A percentile compares a stretch with the other conserved stretches of the same genome.
Evolutionary conservation across 2,329 filamentous ascomycete species (phyloP).

Genomic region (Ophiostoma ulmi): DNA sequence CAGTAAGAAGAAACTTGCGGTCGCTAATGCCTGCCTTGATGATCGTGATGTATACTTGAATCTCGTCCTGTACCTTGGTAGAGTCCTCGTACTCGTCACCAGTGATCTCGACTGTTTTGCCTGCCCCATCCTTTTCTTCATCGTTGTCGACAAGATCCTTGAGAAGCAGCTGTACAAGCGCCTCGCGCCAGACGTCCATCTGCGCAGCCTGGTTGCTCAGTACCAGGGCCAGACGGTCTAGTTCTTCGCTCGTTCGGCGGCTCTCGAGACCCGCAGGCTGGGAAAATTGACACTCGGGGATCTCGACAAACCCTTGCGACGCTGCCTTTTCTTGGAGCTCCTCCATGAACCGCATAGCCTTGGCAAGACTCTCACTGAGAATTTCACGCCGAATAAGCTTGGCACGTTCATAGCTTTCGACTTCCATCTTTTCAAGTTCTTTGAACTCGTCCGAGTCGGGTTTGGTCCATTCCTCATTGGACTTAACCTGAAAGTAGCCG

Average conservation of each 20-base stretch:
- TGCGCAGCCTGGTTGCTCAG: slow-evolving; percentile 68
- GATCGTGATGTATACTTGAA: slow-evolving; percentile 79
- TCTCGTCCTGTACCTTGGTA: slow-evolving; percentile 78
- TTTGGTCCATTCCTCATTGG: slow-evolving; percentile 57
- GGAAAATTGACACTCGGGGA: slow-evolving; percentile 55
- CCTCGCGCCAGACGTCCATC: slow-evolving; percentile 69
- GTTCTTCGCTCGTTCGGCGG: slow-evolving; percentile 57
- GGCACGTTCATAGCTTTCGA: slow-evolving; percentile 68
- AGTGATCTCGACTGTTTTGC: slow-evolving; percentile 53
- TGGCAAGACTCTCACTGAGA: slow-evolving; percentile 53
- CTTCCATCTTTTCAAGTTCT: slow-evolving; percentile 64
- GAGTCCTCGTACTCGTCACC: slow-evolving; percentile 89
- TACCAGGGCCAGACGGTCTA: slow-evolving; percentile 59
- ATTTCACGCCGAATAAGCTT: slow-evolving; percentile 75
- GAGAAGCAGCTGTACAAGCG: slow-evolving; percentile 65
- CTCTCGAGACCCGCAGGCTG: slow-evolving; percentile 66
- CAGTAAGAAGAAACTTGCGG: slow-evolving; percentile 69
- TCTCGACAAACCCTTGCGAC: slow-evolving; percentile 53
- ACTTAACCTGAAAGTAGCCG: slow-evolving; percentile 76
- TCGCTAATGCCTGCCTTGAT: slow-evolving; percentile 73
- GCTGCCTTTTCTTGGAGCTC: slow-evolving; percentile 51
- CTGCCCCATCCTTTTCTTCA: slow-evolving; percentile 61
- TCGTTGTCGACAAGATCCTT: slow-evolving; percentile 80
- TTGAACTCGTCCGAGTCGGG: slow-evolving; percentile 64
- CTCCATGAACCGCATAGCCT: slow-evolving; percentile 60